Evolutionary conservation across 495 filamentous ascomycete species (phyloP).

Genomic region (Xylaria scruposa): DNA sequence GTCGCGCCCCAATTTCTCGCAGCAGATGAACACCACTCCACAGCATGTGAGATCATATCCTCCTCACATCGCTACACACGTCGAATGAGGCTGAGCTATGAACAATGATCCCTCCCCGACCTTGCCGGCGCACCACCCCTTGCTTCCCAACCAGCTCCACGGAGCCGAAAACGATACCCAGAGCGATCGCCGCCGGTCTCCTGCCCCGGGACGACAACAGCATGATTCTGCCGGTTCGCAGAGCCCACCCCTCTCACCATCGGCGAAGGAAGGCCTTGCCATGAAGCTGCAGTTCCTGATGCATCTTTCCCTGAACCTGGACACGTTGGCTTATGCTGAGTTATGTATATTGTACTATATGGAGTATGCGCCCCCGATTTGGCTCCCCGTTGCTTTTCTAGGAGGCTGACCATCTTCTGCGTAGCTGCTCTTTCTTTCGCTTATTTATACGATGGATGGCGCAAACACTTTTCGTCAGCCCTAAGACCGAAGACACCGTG

Average conservation of each 20-base stretch:
- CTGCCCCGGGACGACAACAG: conserved; percentile 33
- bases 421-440: conserved; percentile 78
- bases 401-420: conserved; percentile 22
- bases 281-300: conserved; percentile 72
- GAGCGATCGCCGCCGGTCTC: conserved; percentile 35
- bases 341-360: conserved; percentile 86
- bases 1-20: not conserved
- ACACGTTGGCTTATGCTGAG: conserved; percentile 82
- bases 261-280: conserved; percentile 51
- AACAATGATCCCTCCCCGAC: conserved; percentile 70
- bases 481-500: conserved; percentile 64
- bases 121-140: conserved; percentile 55
- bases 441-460: conserved; percentile 72
- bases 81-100: conserved; percentile 63
- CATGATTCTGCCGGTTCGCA: conserved; percentile 26
- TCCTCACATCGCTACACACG: conserved; percentile 37
- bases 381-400: conserved; percentile 9
- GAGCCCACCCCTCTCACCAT: conserved; percentile 35
- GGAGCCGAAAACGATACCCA: conserved; percentile 37
- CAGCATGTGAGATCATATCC: conserved; percentile 42
- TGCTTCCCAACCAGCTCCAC: conserved; percentile 39
- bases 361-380: conserved; percentile 66
- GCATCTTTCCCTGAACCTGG: conserved; percentile 72
- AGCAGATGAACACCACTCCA: conserved; percentile 26
- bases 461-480: conserved; percentile 79